A percentile compares a stretch with the other conserved stretches of the same genome.
These are phyloP conservation scores for Hepatocystis sp. DNA, from an alignment of 169 alveolate genomes.

Conservation along the genomic window DNA sequence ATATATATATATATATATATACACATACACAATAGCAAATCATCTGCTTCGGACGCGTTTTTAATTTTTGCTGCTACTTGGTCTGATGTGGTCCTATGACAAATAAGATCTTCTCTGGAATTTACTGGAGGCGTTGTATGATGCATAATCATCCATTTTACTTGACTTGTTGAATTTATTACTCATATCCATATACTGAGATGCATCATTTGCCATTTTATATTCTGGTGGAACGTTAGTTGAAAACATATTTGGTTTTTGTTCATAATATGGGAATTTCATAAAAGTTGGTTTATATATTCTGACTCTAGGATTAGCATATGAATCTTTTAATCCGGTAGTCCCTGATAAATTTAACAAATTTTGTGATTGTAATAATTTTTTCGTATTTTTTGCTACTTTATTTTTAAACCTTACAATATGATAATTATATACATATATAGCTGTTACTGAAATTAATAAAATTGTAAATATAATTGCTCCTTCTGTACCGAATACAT, in stretches of 20 bases:
- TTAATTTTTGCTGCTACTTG: too few relatives aligned
- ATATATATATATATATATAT: too few relatives aligned
- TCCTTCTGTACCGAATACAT: slow-evolving; percentile 76
- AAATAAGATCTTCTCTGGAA: slow-evolving; percentile 59
- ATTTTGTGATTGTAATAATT: slow-evolving; percentile 61
- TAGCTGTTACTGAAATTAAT: slow-evolving; percentile 40
- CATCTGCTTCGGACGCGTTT: too few relatives aligned
- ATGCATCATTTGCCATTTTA: slow-evolving; percentile 38
- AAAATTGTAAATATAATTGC: slow-evolving; percentile 51
- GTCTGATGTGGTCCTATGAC: too few relatives aligned
- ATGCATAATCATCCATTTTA: slow-evolving; percentile 48
- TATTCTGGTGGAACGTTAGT: slow-evolving; percentile 44
- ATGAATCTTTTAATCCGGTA: slow-evolving; percentile 25
- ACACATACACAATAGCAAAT: too few relatives aligned
- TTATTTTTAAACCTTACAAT: slow-evolving; percentile 54
- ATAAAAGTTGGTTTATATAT: slow-evolving; percentile 51
- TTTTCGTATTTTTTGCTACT: slow-evolving; percentile 55
- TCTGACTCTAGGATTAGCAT: slow-evolving; percentile 15
- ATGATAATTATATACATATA: slow-evolving; percentile 60
- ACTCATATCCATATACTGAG: slow-evolving; percentile 45
- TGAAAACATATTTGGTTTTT: slow-evolving; percentile 32
- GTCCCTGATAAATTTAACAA: slow-evolving; percentile 55
- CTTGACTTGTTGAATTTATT: slow-evolving; percentile 14
- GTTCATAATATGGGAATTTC: slow-evolving; percentile 37
- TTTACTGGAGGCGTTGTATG: slow-evolving; percentile 42